phyloP scores from a whole-genome alignment of 1,139 yeast species.

The Torulaspora globosa region DNA sequence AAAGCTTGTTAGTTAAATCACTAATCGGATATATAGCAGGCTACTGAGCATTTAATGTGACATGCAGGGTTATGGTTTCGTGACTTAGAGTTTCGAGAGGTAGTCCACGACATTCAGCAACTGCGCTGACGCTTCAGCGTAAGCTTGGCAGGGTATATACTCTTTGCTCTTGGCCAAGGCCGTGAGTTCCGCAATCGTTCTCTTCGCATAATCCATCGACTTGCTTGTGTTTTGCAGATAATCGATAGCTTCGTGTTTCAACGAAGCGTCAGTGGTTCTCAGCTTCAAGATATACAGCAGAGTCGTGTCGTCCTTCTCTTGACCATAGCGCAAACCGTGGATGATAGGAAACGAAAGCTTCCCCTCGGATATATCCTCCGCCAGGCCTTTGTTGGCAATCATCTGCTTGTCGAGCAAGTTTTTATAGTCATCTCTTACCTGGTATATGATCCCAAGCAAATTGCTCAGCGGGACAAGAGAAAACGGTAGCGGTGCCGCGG shows the following conservation, averaged over 20 bases:
- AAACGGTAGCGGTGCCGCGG: constrained; percentile 3
- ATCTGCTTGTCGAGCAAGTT: constrained; percentile 56
- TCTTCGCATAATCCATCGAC: constrained; percentile 28
- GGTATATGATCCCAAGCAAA: constrained; percentile 75
- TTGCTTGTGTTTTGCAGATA: constrained; percentile 43
- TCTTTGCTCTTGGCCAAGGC: constrained; percentile 16
- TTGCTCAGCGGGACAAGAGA: constrained; percentile 61
- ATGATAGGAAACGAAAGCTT: constrained; percentile 81
- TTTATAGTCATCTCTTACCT: constrained; percentile 75
- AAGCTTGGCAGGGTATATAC: constrained; percentile 19
- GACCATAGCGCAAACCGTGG: constrained; percentile 48
- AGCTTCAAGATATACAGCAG: constrained; percentile 39
- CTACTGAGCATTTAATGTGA: constrained; percentile 1
- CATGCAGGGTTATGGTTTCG: constrained; percentile 1
- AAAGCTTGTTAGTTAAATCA: constrained; percentile 23
- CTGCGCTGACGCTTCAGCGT: constrained; percentile 13
- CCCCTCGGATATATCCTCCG: constrained; percentile 88
- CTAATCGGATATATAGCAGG: constrained; percentile 3
- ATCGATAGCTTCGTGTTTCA: constrained; percentile 49
- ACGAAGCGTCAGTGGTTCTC: constrained; percentile 41
- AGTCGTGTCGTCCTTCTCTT: constrained; percentile 40
- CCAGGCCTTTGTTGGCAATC: constrained; percentile 67
- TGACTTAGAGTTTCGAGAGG: constrained; percentile 9
- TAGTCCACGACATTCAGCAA: constrained; percentile 15
- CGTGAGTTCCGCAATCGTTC: constrained; percentile 19